Conservation (phyloP, 169 alveolate species). For the Eimeria praecox region DNA sequence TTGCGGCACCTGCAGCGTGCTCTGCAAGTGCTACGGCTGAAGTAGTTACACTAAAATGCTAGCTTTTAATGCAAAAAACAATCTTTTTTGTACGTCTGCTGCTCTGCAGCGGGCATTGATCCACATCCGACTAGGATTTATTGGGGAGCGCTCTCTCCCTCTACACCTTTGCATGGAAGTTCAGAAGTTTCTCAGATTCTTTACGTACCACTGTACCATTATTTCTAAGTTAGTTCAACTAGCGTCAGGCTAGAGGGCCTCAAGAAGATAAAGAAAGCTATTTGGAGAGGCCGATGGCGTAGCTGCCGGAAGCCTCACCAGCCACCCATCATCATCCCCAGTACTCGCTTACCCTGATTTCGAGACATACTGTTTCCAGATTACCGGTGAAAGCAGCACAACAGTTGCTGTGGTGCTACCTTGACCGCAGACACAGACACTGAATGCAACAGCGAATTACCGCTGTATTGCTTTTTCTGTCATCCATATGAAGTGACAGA, state of each 20-base stretch:
- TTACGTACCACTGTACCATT: too few species aligned
- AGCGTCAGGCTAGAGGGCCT: too few species aligned
- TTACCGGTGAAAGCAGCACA: too few species aligned
- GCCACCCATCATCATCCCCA: not conserved
- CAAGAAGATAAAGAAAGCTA: not conserved
- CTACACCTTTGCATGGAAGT: not conserved
- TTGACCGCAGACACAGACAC: not conserved
- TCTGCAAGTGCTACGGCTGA: too few species aligned
- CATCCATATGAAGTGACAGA: too few species aligned
- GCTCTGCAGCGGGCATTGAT: not conserved
- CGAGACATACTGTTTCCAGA: not conserved
- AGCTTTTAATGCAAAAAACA: too few species aligned
- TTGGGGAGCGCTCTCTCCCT: not conserved
- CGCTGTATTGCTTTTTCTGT: too few species aligned
- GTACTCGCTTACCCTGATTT: not conserved
- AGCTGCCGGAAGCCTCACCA: not conserved
- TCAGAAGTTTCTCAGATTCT: not conserved
- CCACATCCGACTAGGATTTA: not conserved
- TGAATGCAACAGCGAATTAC: not conserved
- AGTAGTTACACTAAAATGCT: too few species aligned
- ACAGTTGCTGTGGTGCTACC: too few species aligned
- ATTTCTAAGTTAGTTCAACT: too few species aligned
- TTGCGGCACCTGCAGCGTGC: too few species aligned
- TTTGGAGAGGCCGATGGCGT: not conserved
- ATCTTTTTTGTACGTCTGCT: not conserved